Base-by-base conservation (phyloP, 1,284 basidiomycete species). In the Calocybe gambosa region DNA sequence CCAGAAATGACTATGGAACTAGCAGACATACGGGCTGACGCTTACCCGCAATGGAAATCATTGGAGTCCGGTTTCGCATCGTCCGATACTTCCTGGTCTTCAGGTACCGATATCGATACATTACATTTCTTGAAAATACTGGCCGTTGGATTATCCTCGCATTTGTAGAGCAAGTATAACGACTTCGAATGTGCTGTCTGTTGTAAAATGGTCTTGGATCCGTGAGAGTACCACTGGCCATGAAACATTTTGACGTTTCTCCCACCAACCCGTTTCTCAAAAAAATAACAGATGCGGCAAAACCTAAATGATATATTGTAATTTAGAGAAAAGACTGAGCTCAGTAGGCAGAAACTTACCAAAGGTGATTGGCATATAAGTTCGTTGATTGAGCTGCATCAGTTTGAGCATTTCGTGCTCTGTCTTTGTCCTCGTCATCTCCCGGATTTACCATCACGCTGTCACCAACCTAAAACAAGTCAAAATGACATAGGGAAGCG, bases 201-300 rank as follows among this genome's bases (percentile, higher is more conserved):
- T 53, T 82, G 80, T 0, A 85, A 65, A 5, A 81, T 57, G 0
- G 79, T 85, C 54, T 80, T 76, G 4, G 77, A 80, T 2, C 80
- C 79, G 63, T 83, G 83, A 20, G 70, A 64, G 47, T 77, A 70
- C 83, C 84, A 86, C 46, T 80, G 77, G 0, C 68, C 78, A 60
- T 86, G 83, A 48, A 82, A 79, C 59, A 67, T 69, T 54, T 75
- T 77, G 18, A 48, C 42, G 7, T 31, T 43, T 21, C 54, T 52
- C 18, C 52, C 46, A 46, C 54, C 52, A 39, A 60, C 64, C 4
- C 42, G 54, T 23, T 60, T 42, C 42, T 80, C 74, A 49, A 71
- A 81, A 49, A 85, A 73, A 53, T 80, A 83, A 6, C 68, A 68
- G 40, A 86, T 81, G 21, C 67, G 68, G 43, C 74, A 77, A 55